Evolutionary conservation across 2,329 filamentous ascomycete genomes (phyloP).

Genomic region (Corynespora cassiicola): DNA sequence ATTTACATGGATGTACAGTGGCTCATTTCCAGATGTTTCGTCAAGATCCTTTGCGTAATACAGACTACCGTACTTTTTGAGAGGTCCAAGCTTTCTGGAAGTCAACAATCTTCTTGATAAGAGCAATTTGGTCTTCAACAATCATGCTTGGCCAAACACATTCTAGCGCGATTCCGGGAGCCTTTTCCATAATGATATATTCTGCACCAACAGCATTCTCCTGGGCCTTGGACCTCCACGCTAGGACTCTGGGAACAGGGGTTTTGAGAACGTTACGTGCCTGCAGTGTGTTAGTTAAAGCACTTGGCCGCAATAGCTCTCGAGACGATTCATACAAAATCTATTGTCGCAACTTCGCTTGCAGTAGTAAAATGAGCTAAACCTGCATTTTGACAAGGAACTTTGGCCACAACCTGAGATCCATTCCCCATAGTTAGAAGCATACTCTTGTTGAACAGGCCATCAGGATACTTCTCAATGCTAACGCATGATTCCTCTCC

Average conservation of each 20-base stretch:
- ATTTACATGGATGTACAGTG: conserved; percentile 24
- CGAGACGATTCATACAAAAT: conserved; percentile 29
- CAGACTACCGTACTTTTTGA: conserved; percentile 30
- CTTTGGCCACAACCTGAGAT: conserved; percentile 41
- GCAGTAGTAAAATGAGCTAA: conserved; percentile 42
- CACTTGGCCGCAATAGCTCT: neutral
- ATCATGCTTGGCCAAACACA: conserved; percentile 37
- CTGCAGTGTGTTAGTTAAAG: conserved; percentile 20
- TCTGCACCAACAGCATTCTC: conserved; percentile 38
- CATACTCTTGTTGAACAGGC: conserved; percentile 43
- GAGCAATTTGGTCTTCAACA: conserved; percentile 23
- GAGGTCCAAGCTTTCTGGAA: conserved; percentile 41
- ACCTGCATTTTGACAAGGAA: conserved; percentile 47
- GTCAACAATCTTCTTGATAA: conserved; percentile 34
- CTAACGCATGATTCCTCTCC: conserved; percentile 29
- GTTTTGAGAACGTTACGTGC: conserved; percentile 33
- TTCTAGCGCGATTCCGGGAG: conserved; percentile 34
- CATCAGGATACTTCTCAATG: conserved; percentile 38
- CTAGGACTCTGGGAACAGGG: conserved; percentile 40
- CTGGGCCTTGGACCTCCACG: conserved; percentile 38
- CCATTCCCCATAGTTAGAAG: conserved; percentile 46
- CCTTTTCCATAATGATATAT: conserved; percentile 42
- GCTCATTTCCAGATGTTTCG: conserved; percentile 9
- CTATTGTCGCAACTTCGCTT: conserved; percentile 48
- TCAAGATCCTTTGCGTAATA: conserved; percentile 42